phyloP scores from a whole-genome alignment of 345 rosid genomes.

The Eucalyptus sp. region DNA sequence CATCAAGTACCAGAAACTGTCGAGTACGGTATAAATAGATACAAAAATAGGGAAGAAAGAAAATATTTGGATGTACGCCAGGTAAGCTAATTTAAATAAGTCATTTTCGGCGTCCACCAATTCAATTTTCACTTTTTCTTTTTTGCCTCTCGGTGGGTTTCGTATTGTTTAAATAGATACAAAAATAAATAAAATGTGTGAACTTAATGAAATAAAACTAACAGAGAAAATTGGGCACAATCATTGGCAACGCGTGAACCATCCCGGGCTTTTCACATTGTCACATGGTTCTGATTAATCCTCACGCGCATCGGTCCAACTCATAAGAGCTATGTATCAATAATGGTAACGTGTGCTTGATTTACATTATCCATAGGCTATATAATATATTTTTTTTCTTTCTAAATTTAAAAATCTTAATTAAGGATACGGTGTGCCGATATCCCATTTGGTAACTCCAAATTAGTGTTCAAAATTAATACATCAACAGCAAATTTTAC shows the following conservation, averaged over 20 bases:
- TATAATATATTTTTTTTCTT: not conserved
- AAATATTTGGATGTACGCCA: not conserved
- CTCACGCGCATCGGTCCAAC: not conserved
- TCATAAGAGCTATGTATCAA: not conserved
- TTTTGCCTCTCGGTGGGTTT: not conserved
- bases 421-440: fast-evolving
- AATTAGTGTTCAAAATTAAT: not conserved
- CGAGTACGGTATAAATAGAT: too few species aligned
- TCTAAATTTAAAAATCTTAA: not conserved
- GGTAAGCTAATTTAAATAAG: not conserved
- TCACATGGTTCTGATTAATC: not conserved
- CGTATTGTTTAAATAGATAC: not conserved
- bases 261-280: not conserved
- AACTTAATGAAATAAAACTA: not conserved
- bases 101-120: not conserved
- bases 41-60: not conserved
- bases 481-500: not conserved
- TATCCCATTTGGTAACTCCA: not conserved
- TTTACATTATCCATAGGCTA: not conserved
- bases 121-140: not conserved
- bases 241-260: not conserved
- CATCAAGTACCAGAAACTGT: too few species aligned
- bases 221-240: not conserved
- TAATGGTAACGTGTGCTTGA: not conserved
- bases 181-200: not conserved